Conservation (phyloP, 78 protist genomes). For the Dictyostelium intermedium region DNA sequence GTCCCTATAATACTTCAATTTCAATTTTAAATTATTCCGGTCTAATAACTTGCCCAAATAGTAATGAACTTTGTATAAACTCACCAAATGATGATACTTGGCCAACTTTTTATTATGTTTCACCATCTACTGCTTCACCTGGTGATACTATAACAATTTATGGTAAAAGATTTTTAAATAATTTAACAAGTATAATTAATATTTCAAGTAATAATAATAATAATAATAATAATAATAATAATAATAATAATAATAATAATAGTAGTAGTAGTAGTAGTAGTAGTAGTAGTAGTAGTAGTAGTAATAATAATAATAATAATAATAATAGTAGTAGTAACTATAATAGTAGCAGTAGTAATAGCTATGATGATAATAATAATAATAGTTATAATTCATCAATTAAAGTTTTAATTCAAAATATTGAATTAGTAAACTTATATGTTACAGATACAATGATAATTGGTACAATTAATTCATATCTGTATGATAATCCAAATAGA, state of each 20-base stretch:
- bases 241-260: too few species aligned
- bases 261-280: neutral
- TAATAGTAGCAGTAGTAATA: neutral
- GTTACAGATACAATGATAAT: neutral
- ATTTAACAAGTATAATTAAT: too few species aligned
- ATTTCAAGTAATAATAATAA: neutral
- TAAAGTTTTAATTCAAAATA: neutral
- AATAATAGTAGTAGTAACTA: neutral
- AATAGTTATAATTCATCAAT: neutral
- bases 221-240: neutral
- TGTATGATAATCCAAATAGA: neutral
- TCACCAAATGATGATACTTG: neutral
- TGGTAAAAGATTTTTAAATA: neutral
- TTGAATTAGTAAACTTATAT: neutral
- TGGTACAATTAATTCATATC: neutral
- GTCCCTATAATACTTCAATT: constrained; percentile 14
- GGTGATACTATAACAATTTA: neutral
- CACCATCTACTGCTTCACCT: neutral
- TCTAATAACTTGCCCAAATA: constrained; percentile 22
- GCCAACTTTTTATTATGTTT: constrained; percentile 1
- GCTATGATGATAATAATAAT: too few species aligned
- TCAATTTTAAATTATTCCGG: neutral
- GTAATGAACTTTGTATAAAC: constrained; percentile 1
- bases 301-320: neutral
- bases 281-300: neutral